Evolutionary conservation across 331 rosid species (phyloP), one percentile per base, ranked within the genome.

Genomic region (Spiraea crenata): DNA sequence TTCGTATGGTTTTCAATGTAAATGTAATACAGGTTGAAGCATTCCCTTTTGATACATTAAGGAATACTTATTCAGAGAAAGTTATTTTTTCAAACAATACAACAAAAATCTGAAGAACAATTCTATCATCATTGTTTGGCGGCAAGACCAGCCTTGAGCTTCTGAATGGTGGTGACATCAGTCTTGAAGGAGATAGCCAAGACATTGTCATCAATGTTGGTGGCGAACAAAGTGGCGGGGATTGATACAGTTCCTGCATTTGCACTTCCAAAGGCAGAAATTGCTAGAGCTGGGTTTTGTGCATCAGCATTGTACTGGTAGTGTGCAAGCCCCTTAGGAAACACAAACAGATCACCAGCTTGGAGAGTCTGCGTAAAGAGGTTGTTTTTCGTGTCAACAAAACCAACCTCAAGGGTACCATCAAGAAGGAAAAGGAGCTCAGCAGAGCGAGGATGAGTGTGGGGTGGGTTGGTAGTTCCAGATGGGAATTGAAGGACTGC

Each of bases 381-480:
- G 13, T 35, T 62, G 71, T 76, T 76, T 20, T 46, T 76, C 14
- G 80, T 69, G 57, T 61, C 80, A 0, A 76, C 59, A 47, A 75
- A 75, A 42, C 79, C 79, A 0, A 75, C 79, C 40, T 67, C 58
- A 16, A 75, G 73, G 17, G 42, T 4, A 6, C 68, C 68, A 0
- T 19, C 42, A 6, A 48, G 0, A 3, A 75, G 73, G 73, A 75
- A 75, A 6, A 75, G 62, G 6, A 75, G 73, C 67, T 75, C 69
- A 3, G 79, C 79, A 1, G 73, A 58, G 68, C 79, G 74, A 45
- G 79, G 79, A 16, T 75, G 79, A 34, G 68, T 75, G 79, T 75
- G 79, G 3, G 68, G 79, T 39, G 79, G 79, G 42, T 75, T 75
- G 4, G 65, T 48, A 40, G 60, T 64, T 4, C 63, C 56, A 5